A percentile compares a stretch with the other conserved stretches of the same genome.
phyloP scores from a whole-genome alignment of 2,329 filamentous ascomycete species.

The Xylariaceae sp. region DNA sequence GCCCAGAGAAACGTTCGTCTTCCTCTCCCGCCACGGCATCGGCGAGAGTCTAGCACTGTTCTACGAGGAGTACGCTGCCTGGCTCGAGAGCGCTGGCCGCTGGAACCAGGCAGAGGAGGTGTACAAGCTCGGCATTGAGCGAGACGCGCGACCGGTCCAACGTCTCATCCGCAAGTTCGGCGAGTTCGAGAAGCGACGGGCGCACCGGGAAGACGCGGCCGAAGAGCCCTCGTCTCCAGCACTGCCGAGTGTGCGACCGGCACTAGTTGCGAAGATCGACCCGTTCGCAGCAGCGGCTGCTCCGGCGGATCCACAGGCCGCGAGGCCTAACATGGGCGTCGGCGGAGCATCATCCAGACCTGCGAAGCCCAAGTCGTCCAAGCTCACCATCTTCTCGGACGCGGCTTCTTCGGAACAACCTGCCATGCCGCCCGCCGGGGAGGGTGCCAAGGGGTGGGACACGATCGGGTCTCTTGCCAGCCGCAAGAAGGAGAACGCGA shows the following conservation, averaged over 20 bases:
- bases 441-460: slow-evolving; percentile 74
- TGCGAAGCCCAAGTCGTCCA: slow-evolving; percentile 75
- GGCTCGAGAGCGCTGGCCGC: slow-evolving; percentile 77
- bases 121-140: slow-evolving; percentile 82
- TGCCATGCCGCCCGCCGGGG: slow-evolving; percentile 46
- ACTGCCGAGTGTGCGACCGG: slow-evolving; percentile 74
- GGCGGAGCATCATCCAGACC: slow-evolving; percentile 54
- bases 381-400: slow-evolving; percentile 90
- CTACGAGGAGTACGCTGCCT: slow-evolving; percentile 94
- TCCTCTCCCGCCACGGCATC: slow-evolving; percentile 80
- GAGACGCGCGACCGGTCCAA: slow-evolving; percentile 75
- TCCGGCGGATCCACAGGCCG: slow-evolving; percentile 60
- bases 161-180: slow-evolving; percentile 82
- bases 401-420: slow-evolving; percentile 56
- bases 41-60: slow-evolving; percentile 84
- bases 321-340: slow-evolving; percentile 43
- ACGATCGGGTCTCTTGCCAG: slow-evolving; percentile 81
- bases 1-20: slow-evolving; percentile 89
- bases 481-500: slow-evolving; percentile 86
- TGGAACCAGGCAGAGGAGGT: slow-evolving; percentile 94
- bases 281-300: slow-evolving; percentile 61
- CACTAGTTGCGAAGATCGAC: slow-evolving; percentile 78
- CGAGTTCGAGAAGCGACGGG: slow-evolving; percentile 77
- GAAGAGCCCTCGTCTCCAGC: slow-evolving; percentile 78
- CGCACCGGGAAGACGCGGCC: slow-evolving; percentile 57